Evolutionary conservation across 164 flowering plant species (phyloP).

Genomic region (Stephania yunnanensis): DNA sequence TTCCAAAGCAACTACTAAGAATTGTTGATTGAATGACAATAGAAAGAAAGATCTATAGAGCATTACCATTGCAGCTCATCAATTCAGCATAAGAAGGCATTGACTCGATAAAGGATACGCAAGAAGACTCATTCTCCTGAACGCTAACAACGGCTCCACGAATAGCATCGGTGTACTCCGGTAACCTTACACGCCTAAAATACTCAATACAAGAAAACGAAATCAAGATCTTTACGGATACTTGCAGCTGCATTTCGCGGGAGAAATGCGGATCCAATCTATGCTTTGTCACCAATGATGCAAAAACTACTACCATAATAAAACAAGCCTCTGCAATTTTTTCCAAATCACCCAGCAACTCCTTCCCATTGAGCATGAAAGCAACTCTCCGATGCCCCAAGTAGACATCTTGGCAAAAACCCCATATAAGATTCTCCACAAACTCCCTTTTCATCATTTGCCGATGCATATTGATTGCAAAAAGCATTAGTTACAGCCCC

Average conservation of each 20-base stretch:
- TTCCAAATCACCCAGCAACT: slow-evolving; percentile 57
- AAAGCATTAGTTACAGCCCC: slow-evolving; percentile 67
- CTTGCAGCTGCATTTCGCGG: slow-evolving; percentile 35
- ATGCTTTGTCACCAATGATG: slow-evolving; percentile 72
- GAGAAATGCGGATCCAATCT: slow-evolving; percentile 40
- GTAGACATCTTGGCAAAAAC: slow-evolving; percentile 60
- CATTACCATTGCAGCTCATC: slow-evolving; percentile 48
- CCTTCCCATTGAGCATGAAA: slow-evolving; percentile 40
- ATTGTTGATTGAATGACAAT: background rate
- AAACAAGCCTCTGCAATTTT: slow-evolving; percentile 88
- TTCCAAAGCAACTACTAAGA: background rate
- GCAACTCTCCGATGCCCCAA: slow-evolving; percentile 44
- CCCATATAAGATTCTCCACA: slow-evolving; percentile 75
- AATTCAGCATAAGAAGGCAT: slow-evolving; percentile 70
- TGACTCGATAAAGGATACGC: slow-evolving; percentile 59
- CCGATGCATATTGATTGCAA: slow-evolving; percentile 68
- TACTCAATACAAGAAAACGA: slow-evolving; percentile 91
- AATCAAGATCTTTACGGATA: slow-evolving; percentile 53
- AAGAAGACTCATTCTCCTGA: slow-evolving; percentile 67
- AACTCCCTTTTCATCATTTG: slow-evolving; percentile 44
- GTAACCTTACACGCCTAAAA: slow-evolving; percentile 69
- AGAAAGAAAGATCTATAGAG: background rate
- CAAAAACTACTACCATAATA: slow-evolving; percentile 87
- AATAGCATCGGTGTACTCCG: slow-evolving; percentile 84
- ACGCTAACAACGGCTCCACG: slow-evolving; percentile 50